A percentile compares a stretch with the other conserved stretches of the same genome.
Conservation (phyloP, 805 yeast genomes). For the Candida railenensis region DNA sequence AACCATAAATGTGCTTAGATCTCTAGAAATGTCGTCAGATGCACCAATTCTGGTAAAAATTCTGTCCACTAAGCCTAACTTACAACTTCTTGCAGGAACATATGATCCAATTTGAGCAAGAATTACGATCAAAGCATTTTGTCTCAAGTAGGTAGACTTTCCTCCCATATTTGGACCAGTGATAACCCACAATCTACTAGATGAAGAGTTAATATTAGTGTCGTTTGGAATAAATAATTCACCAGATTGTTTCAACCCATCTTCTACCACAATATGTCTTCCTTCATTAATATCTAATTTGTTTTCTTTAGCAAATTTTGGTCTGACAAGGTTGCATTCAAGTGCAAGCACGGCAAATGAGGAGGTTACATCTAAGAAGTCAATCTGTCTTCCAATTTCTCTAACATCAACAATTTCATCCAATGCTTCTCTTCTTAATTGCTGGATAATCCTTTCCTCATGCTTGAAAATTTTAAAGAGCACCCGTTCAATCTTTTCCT, state of each 20-base stretch:
- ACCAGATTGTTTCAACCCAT: constrained; percentile 53
- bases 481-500: constrained; percentile 51
- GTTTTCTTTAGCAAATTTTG: constrained; percentile 52
- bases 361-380: constrained; percentile 67
- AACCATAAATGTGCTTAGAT: constrained; percentile 85
- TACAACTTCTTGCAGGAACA: constrained; percentile 64
- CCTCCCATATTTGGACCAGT: constrained; percentile 94
- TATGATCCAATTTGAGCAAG: constrained; percentile 76
- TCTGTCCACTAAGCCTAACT: constrained; percentile 69
- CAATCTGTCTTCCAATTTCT: constrained; percentile 49
- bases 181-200: constrained; percentile 47
- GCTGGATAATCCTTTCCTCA: constrained; percentile 54
- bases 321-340: constrained; percentile 69
- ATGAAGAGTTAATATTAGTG: constrained; percentile 22
- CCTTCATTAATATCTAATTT: constrained; percentile 59
- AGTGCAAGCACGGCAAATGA: constrained; percentile 71
- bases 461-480: constrained; percentile 49
- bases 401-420: constrained; percentile 47
- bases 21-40: constrained; percentile 69
- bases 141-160: constrained; percentile 73
- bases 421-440: constrained; percentile 48
- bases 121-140: constrained; percentile 67
- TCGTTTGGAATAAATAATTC: constrained; percentile 46
- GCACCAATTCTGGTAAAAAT: constrained; percentile 88
- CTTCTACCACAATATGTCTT: constrained; percentile 85